Evolutionary conservation across 1,139 yeast genomes (phyloP).

Genomic region (Suhomyces yuchorum): DNA sequence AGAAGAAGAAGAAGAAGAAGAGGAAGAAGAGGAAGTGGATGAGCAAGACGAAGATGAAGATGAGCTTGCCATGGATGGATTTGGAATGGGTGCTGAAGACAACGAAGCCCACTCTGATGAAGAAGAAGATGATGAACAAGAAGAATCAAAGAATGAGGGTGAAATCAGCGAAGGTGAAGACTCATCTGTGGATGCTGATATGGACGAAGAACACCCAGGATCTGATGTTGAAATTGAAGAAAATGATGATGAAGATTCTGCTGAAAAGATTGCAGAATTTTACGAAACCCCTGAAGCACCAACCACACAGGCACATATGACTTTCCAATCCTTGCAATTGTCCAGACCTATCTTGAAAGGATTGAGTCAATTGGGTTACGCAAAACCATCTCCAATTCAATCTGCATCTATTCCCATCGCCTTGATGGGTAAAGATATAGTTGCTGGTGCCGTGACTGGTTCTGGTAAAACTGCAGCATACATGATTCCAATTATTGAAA

Average conservation of each 20-base stretch:
- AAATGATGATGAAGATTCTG: slow-evolving; percentile 53
- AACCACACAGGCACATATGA: slow-evolving; percentile 50
- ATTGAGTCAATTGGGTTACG: slow-evolving; percentile 74
- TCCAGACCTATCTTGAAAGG: slow-evolving; percentile 92
- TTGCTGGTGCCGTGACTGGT: slow-evolving; percentile 99
- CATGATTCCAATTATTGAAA: slow-evolving; percentile 92
- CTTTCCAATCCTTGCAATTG: slow-evolving; percentile 75
- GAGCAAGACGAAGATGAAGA: slow-evolving; percentile 26
- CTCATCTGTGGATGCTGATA: slow-evolving; percentile 26
- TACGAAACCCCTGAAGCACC: slow-evolving; percentile 57
- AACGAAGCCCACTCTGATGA: slow-evolving; percentile 22
- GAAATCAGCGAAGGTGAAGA: slow-evolving; percentile 19
- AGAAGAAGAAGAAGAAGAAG: slow-evolving; percentile 30
- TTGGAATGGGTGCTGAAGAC: slow-evolving; percentile 22
- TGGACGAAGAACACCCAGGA: slow-evolving; percentile 27
- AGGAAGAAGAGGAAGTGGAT: slow-evolving; percentile 30
- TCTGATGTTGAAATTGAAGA: slow-evolving; percentile 24
- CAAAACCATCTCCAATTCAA: slow-evolving; percentile 91
- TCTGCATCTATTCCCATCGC: slow-evolving; percentile 93
- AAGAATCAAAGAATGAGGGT: slow-evolving; percentile 30
- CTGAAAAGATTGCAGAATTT: slow-evolving; percentile 71
- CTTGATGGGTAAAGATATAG: slow-evolving; percentile 86
- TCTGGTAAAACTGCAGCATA: slow-evolving; percentile 99
- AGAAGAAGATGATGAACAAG: slow-evolving; percentile 23
- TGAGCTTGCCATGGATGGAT: slow-evolving; percentile 27